Evolutionary conservation across 169 alveolate species (phyloP), one percentile per base, ranked within the genome.

Genomic region (Cryptosporidium sp.): DNA sequence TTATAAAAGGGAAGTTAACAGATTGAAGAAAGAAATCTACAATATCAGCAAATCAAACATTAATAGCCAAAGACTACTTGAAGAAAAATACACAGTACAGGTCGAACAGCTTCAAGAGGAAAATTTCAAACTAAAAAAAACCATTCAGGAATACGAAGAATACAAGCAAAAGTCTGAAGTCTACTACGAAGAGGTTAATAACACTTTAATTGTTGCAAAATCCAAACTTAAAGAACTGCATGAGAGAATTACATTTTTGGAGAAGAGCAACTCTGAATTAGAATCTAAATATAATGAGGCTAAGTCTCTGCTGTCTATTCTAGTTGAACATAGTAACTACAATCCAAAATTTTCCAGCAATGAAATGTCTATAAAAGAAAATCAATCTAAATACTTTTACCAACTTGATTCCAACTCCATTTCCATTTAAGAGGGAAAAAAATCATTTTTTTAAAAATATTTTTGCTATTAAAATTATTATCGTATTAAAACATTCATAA

Each of bases 191-290:
- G 89, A 80, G 43, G 75, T 59, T 16, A 80, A 80, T 23, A 65
- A 41, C 3, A 65, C 75, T 3, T 41, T 80, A 8, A 26, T 80
- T 37, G 67, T 62, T 43, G 89, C 89, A n/a, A 80, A 59, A 23
- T 59, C 89, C 2, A 80, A 80, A 26, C 62, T 80, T n/a, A 31
- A 65, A 43, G 75, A 62, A 35, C 18, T 80, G 8, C 89, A 80
- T 7, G 75, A 80, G 0, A 80, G 50, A 61, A 59, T 62, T 23
- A 14, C 18, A 43, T 9, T 43, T 39, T 31, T 80, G 35, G 89
- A 80, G 26, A 62, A 33, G 41, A 23, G 52, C 3, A 80, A 80
- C 31, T 37, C 43, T 1, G 75, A 80, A 62, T 31, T 80, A 8
- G 39, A 43, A 41, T 59, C 23, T 14, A 80, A 65, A 43, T 80